Conservation (phyloP, 2,329 filamentous ascomycete species). For the Fusarium sp. region DNA sequence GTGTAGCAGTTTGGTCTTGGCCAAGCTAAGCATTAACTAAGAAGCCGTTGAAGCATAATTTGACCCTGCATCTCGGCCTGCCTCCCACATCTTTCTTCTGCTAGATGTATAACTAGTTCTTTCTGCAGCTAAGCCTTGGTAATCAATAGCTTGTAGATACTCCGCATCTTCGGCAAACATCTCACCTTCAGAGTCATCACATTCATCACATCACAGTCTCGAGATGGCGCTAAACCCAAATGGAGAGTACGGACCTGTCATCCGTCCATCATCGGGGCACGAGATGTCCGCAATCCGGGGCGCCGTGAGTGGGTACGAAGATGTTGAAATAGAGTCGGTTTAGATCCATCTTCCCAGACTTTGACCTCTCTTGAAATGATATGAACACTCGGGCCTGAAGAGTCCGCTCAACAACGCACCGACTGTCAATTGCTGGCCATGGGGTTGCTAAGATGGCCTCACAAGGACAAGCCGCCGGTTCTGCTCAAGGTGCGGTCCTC, state of each 20-base stretch:
- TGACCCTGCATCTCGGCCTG: not conserved
- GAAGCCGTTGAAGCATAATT: not conserved
- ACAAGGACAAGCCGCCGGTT: constrained; percentile 37
- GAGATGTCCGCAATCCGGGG: constrained; percentile 17
- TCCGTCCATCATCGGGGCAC: constrained; percentile 16
- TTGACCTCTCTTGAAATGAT: not conserved
- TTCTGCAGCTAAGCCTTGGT: not conserved
- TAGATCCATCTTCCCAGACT: not conserved
- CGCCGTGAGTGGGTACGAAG: constrained; percentile 18
- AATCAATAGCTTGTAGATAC: not conserved
- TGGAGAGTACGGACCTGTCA: constrained; percentile 8
- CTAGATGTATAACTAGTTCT: not conserved
- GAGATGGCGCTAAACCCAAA: constrained; percentile 20
- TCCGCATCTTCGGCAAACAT: constrained; percentile 28
- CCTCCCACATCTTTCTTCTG: not conserved
- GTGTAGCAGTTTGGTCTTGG: not conserved
- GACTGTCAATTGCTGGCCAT: constrained; percentile 17
- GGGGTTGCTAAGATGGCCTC: constrained; percentile 17
- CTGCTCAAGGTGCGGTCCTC: constrained; percentile 45
- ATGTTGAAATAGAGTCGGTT: constrained; percentile 3
- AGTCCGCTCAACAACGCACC: not conserved
- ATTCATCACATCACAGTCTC: not conserved
- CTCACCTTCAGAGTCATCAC: constrained; percentile 7
- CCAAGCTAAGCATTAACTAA: not conserved
- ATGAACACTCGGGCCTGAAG: not conserved